Evolutionary conservation across 2,329 filamentous ascomycete genomes (phyloP), one percentile per base, ranked within the genome.

Genomic region (Fusarium irregulare): DNA sequence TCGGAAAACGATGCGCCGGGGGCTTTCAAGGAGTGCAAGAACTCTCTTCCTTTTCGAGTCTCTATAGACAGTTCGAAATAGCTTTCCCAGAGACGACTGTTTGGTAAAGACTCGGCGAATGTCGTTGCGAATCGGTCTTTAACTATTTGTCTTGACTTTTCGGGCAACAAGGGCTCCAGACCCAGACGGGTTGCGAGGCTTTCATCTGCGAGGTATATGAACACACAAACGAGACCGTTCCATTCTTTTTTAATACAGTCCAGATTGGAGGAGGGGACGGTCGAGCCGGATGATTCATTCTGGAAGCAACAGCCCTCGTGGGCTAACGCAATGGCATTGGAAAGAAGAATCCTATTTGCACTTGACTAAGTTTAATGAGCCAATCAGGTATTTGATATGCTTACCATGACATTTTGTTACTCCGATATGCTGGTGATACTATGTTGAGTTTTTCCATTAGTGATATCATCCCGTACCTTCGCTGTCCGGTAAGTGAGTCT

Each of bases 361-460:
- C 11, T 28, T 4, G 27, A 28, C 10, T 28, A 11, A 12, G 27
- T 2, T 12, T 4, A 28, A 28, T 28, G 27, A 28, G 11, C 27
- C 27, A 28, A 28, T 12, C 27, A 6, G 25, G 10, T 10, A 28
- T 12, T 1, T 12, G 11, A 28, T 28, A 28, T 12, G 27, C 56
- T 27, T 45, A 65, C 66, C 61, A 70, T 27, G 67, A 68, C 65
- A 70, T 70, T 13, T 68, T 70, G 21, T 70, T 70, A 8, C 67
- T 70, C 4, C 61, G 65, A 41, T 68, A 68, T 20, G 67, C 67
- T 1, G 67, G 67, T 4, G 67, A 59, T 11, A 70, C 65, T 4
- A 70, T 70, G 2, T 70, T 60, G 1, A 66, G n/a, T 48, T 60
- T 70, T 18, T 68, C 67, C 65, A 68, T 70, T 5, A 70, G 25